Percentiles rank a stretch among this genome's conserved stretches.
Conservation (phyloP, 306 rosid species). For the Begonia loranthoides region DNA sequence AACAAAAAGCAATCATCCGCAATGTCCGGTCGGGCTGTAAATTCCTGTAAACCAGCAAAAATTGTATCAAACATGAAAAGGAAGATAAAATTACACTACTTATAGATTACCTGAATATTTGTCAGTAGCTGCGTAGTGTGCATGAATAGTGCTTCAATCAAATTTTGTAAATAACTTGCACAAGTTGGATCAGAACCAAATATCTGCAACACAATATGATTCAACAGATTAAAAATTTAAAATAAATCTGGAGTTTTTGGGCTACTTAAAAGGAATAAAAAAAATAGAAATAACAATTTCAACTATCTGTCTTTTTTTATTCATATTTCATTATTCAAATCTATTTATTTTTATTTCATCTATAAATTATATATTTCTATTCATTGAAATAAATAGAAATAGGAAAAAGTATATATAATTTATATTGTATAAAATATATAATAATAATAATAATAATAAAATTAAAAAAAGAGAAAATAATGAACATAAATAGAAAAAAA, state of each 20-base stretch:
- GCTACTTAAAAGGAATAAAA: too few species aligned
- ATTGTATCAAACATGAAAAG: constrained; percentile 11
- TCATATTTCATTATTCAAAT: too few species aligned
- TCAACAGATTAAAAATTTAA: constrained; percentile 8
- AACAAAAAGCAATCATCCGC: constrained; percentile 97
- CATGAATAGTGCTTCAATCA: constrained; percentile 81
- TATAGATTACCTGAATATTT: constrained; percentile 59
- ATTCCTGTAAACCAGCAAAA: constrained; percentile 47
- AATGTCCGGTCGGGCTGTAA: constrained; percentile 97
- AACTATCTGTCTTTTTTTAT: too few species aligned
- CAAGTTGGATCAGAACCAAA: constrained; percentile 95
- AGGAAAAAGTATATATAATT: too few species aligned
- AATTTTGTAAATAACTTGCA: constrained; percentile 78
- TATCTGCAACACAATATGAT: constrained; percentile 50
- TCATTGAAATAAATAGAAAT: too few species aligned
- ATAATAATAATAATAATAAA: too few species aligned
- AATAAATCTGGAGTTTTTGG: not conserved
- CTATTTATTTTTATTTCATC: too few species aligned
- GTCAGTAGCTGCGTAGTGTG: constrained; percentile 78
- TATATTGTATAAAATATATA: too few species aligned
- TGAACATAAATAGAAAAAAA: too few species aligned
- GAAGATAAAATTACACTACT: not conserved
- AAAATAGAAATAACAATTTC: too few species aligned
- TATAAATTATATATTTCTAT: too few species aligned
- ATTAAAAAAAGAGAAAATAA: too few species aligned